Base-by-base conservation (phyloP, 2,329 filamentous ascomycete genomes). In the Trichoderma breve region DNA sequence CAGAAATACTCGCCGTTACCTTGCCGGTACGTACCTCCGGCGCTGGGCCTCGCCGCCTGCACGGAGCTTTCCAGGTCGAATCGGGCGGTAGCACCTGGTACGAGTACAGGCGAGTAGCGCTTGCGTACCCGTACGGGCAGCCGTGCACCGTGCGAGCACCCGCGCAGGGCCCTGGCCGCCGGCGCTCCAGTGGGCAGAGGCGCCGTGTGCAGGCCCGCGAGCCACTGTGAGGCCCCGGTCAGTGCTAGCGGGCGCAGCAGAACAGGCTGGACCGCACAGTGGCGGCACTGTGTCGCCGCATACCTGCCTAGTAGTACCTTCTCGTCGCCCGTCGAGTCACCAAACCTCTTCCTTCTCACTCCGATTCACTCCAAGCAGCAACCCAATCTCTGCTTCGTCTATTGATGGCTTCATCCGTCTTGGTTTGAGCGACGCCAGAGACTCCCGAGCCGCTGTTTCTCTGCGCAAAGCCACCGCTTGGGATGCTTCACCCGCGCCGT, bases 311-410 rank as follows among this genome's bases (percentile, higher is more conserved):
- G 43, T 26, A 43, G 51, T 63, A 39, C 60, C 66, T 65, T 70
- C 67, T 72, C 66, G 34, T 57, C 55, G 65, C 60, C 34, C 71
- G 36, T 62, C 66, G 66, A 71, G 58, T 70, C 53, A 69, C 74
- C 72, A 75, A 76, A 71, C 73, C 75, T 78, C 75, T 74, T 74
- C 72, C 73, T 72, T 76, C 72, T 73, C 73, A 71, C 72, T 72
- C 76, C 75, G 76, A 58, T 75, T 77, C 75, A 75, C 36, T 63
- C 39, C 68, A 21, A 66, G 61, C 68, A 67, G 67, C 71, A 73
- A 57, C 30, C 14, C 71, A 61, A 47, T 39, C 53, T 70, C 71
- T 73, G 68, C 71, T 71, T 73, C 68, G 62, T 53, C 51, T 43
- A 32, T 60, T 47, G 57, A 66, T 68, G 53, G 70, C n/a, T n/a